Conservation (phyloP, 1,139 yeast genomes). For the Arxiozyma slooffiae region DNA sequence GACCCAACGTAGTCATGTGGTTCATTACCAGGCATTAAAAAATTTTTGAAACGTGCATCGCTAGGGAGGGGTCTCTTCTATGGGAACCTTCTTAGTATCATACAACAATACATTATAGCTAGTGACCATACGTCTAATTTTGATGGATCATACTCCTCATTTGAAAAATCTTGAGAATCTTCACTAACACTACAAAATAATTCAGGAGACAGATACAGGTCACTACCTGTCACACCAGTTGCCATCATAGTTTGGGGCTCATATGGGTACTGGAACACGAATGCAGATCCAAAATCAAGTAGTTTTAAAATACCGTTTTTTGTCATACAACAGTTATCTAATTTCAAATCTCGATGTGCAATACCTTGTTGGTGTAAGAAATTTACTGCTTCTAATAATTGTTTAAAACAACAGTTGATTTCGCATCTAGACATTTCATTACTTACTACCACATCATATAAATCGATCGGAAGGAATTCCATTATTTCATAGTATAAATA, state of each 20-base stretch:
- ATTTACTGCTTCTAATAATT: conserved; percentile 67
- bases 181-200: conserved; percentile 49
- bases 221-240: conserved; percentile 92
- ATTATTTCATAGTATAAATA: conserved; percentile 68
- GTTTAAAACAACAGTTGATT: conserved; percentile 81
- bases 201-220: conserved; percentile 95
- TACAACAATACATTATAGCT: conserved; percentile 91
- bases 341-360: conserved; percentile 88
- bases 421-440: conserved; percentile 81
- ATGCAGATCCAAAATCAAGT: conserved; percentile 93
- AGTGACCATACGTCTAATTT: conserved; percentile 92
- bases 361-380: conserved; percentile 81
- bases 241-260: conserved; percentile 68
- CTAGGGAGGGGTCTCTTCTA: conserved; percentile 86
- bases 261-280: conserved; percentile 84
- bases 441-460: conserved; percentile 94
- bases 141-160: conserved; percentile 66
- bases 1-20: conserved; percentile 38
- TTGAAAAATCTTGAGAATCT: neutral
- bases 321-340: conserved; percentile 89
- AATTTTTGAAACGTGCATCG: conserved; percentile 71
- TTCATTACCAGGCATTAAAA: conserved; percentile 35
- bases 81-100: conserved; percentile 88
- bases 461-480: conserved; percentile 95
- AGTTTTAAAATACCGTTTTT: conserved; percentile 77